Base-by-base conservation (phyloP, 306 rosid genomes). In the Prosopis cineraria region DNA sequence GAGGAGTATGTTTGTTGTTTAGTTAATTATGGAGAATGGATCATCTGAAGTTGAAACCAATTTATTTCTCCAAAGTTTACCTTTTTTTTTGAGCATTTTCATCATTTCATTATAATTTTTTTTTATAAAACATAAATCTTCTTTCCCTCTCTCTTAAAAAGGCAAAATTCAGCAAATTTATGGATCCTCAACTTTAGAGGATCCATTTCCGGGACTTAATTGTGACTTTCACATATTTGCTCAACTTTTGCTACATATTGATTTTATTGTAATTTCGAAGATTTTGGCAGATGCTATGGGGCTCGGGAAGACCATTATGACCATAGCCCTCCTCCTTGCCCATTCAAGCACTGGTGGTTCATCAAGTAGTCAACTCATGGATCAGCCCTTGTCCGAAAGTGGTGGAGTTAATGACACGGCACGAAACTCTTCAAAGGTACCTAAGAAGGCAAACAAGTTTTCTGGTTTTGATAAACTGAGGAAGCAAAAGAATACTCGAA, bases 251-350 rank as follows among this genome's bases (percentile, higher is more conserved):
- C 75, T 73, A 55, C 84, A 43, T 64, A 59, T 68, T 84, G 77
- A 78, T 81, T 82, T 69, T 65, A 30, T 77, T 45, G 31, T 80
- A 75, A 78, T 81, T 81, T 74, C 77, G 84, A 88, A 94, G 98
- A 92, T 94, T 85, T 85, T 94, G 81, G 98, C 97, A 77, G 98
- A 94, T 92, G 89, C 97, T 74, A 94, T 94, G 98, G 98, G 98
- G 72, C 89, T 94, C 71, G 98, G 98, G 78, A 94, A 94, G 92
- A 94, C 98, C 70, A 87, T 94, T 62, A 94, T 94, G 98, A 92
- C 97, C 79, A 90, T 94, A 85, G 82, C 97, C 30, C 96, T 94
- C 80, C 97, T 93, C 75, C 84, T 88, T 76, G 84, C 93, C 66
- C 87, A 85, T 85, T 89, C 91, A 69, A 90, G 87, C 75, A 86